phyloP scores from a whole-genome alignment of 352 stramenopile species.

The Phytophthora brassicae region DNA sequence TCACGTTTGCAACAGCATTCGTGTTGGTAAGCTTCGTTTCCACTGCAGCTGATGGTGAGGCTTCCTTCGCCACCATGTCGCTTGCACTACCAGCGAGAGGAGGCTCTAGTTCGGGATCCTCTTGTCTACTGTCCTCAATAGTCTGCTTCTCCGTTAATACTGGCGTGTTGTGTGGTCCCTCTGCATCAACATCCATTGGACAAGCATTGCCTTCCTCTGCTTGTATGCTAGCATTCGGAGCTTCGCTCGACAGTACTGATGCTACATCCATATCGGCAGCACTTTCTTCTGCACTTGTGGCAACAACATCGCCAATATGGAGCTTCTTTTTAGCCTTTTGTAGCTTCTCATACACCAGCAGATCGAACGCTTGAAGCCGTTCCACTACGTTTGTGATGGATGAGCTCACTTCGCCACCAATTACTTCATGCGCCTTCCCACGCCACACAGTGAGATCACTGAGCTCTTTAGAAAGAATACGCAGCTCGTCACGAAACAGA shows the following conservation, averaged over 20 bases:
- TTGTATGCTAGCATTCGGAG: constrained; percentile 9
- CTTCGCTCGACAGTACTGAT: not conserved
- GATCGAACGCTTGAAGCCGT: constrained; percentile 61
- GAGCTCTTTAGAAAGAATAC: constrained; percentile 75
- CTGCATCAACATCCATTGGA: constrained; percentile 34
- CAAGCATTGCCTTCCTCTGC: constrained; percentile 15
- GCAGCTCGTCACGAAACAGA: constrained; percentile 74
- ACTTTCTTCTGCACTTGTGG: not conserved
- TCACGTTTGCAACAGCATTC: constrained; percentile 13
- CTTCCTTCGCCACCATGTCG: constrained; percentile 5
- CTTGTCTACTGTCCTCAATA: constrained; percentile 8
- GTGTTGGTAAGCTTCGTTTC: constrained; percentile 11
- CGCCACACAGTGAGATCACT: constrained; percentile 69
- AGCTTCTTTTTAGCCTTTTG: constrained; percentile 55
- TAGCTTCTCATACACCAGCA: constrained; percentile 59
- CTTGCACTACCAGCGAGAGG: constrained; percentile 1
- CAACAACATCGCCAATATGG: constrained; percentile 25
- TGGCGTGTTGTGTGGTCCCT: constrained; percentile 6
- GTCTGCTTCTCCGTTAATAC: not conserved
- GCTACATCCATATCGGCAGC: constrained; percentile 15
- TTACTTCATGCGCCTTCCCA: constrained; percentile 50
- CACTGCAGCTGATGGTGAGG: not conserved
- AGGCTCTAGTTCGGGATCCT: constrained; percentile 8
- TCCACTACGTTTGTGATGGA: constrained; percentile 44
- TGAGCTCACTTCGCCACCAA: constrained; percentile 41